Conservation (phyloP, 2,329 filamentous ascomycete species). For the Moelleriella libera region DNA sequence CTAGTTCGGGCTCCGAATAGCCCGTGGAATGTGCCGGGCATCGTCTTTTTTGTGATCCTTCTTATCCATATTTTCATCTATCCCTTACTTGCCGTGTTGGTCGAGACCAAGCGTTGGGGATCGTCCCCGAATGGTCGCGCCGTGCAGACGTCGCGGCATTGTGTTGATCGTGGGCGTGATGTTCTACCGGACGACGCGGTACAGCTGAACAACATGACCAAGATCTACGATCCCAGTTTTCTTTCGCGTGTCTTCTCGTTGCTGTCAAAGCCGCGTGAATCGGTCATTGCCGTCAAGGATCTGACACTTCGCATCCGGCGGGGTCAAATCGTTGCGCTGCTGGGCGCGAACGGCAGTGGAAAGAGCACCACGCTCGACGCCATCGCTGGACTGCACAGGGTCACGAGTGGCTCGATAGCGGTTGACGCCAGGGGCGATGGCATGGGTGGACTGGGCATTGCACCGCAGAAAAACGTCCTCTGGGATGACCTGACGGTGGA, state of each 20-base stretch:
- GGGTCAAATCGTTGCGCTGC: constrained; percentile 73
- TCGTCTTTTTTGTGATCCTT: constrained; percentile 65
- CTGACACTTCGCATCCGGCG: constrained; percentile 57
- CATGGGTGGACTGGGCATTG: constrained; percentile 68
- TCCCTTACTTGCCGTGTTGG: constrained; percentile 56
- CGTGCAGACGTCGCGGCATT: constrained; percentile 23
- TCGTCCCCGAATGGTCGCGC: constrained; percentile 51
- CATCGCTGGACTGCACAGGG: constrained; percentile 67
- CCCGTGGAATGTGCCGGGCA: constrained; percentile 56
- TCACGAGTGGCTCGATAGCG: constrained; percentile 62
- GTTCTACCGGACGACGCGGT: constrained; percentile 39
- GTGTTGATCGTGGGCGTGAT: constrained; percentile 6
- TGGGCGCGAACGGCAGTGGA: constrained; percentile 81
- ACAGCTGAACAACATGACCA: constrained; percentile 58
- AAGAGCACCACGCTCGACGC: constrained; percentile 84
- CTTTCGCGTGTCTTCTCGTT: constrained; percentile 36
- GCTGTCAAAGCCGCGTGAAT: constrained; percentile 28
- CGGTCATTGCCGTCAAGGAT: constrained; percentile 65
- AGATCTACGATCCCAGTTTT: constrained; percentile 57
- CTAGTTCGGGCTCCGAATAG: constrained; percentile 45
- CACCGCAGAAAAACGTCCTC: constrained; percentile 86
- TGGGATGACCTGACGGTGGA: constrained; percentile 81
- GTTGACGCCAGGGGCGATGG: constrained; percentile 66
- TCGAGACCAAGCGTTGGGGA: constrained; percentile 65
- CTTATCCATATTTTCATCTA: constrained; percentile 67